Conservation (phyloP, 1,139 yeast species). For the Magnusiomyces sp. region DNA sequence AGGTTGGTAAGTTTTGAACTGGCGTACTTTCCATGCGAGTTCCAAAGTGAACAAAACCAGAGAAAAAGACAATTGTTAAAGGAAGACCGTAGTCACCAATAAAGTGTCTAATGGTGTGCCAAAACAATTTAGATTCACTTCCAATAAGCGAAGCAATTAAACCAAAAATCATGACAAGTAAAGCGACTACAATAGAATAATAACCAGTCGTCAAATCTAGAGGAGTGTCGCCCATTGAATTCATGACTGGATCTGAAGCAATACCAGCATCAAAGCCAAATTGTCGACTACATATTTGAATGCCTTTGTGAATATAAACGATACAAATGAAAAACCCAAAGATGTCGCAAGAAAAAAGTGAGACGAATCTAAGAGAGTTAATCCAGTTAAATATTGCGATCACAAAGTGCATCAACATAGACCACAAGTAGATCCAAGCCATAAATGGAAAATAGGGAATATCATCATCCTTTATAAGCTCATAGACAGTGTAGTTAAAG, state of each 20-base stretch:
- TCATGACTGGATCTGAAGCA: neutral
- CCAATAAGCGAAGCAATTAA: constrained; percentile 56
- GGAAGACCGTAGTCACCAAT: constrained; percentile 86
- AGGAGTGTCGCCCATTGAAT: neutral
- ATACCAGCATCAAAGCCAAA: constrained; percentile 35
- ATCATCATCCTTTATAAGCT: constrained; percentile 55
- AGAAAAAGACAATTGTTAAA: constrained; percentile 72
- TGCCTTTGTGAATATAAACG: constrained; percentile 86
- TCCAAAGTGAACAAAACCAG: constrained; percentile 87
- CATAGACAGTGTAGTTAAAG: constrained; percentile 85
- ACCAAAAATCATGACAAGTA: constrained; percentile 70
- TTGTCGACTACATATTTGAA: constrained; percentile 69
- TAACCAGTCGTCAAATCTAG: constrained; percentile 54
- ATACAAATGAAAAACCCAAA: constrained; percentile 88
- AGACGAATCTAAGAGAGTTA: constrained; percentile 60
- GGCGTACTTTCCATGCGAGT: constrained; percentile 50
- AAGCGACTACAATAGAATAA: constrained; percentile 64
- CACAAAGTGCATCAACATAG: constrained; percentile 69
- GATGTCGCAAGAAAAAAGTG: constrained; percentile 82
- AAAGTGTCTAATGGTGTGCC: constrained; percentile 52
- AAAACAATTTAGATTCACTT: constrained; percentile 49
- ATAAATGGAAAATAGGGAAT: constrained; percentile 82
- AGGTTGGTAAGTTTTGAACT: constrained; percentile 60
- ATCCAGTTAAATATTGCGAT: constrained; percentile 68
- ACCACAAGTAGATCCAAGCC: constrained; percentile 95